A percentile compares a stretch with the other conserved stretches of the same genome.
Conservation (phyloP, 2,329 filamentous ascomycete genomes). For the Fusarium nurragi region DNA sequence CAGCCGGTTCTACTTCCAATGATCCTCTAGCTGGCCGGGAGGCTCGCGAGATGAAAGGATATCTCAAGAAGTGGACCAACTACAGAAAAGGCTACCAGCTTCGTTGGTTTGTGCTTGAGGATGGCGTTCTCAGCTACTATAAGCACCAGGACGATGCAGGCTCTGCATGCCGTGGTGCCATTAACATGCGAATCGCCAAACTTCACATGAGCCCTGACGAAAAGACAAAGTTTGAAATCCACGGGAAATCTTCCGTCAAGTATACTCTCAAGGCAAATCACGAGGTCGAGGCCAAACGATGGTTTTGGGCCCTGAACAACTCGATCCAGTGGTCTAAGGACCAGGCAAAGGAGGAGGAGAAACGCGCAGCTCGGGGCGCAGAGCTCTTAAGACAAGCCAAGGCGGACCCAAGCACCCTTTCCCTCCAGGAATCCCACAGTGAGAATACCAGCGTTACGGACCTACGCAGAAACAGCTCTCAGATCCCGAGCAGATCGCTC, state of each 20-base stretch:
- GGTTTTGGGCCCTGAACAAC: constrained; percentile 99
- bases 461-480: constrained; percentile 55
- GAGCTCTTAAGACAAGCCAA: constrained; percentile 83
- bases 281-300: constrained; percentile 96
- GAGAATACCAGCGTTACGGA: constrained; percentile 64
- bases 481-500: constrained; percentile 50
- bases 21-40: constrained; percentile 80
- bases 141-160: constrained; percentile 98
- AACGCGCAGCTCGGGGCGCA: constrained; percentile 75
- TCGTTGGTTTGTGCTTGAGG: constrained; percentile 96
- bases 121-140: constrained; percentile 97
- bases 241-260: constrained; percentile 97
- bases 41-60: constrained; percentile 96
- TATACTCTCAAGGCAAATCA: constrained; percentile 98
- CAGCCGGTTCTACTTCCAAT: constrained; percentile 61
- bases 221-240: constrained; percentile 97
- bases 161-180: constrained; percentile 94
- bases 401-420: constrained; percentile 71
- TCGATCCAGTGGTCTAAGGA: constrained; percentile 99
- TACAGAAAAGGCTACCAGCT: constrained; percentile 97
- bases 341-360: constrained; percentile 90
- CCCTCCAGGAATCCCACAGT: constrained; percentile 58
- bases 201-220: constrained; percentile 97
- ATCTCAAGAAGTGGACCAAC: constrained; percentile 99
- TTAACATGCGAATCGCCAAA: constrained; percentile 97